Evolutionary conservation across 495 filamentous ascomycete species (phyloP), one percentile per base, ranked within the genome.

Genomic region (Podospora anserina): DNA sequence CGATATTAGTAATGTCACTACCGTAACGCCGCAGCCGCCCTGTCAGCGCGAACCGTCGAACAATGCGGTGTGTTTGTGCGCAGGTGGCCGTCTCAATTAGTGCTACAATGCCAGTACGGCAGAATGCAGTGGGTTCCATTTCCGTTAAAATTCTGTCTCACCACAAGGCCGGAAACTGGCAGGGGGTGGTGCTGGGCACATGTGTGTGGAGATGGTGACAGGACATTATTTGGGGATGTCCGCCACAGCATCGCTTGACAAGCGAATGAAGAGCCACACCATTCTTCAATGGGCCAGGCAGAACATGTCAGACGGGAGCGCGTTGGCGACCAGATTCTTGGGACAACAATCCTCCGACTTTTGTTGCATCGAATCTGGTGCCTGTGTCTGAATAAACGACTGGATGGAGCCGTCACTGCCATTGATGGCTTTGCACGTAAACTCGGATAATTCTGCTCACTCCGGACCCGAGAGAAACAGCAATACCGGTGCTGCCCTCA

Each of bases 151-250:
- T 60, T 28, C 63, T 69, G 68, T 75, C 39, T 64, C 67, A 68
- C 68, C 23, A 30, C 63, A 69, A 34, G 57, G 7, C 16, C 63
- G 30, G 66, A 39, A 67, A 53, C 61, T 63, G 66, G 68, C 66
- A 66, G 56, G 44, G 58, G 44, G 13, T 11, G 44, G 13, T 11
- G 39, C 15, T 20, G 13, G 60, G 49, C 49, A 5, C 60, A 34
- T 66, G 20, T 57, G 65, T 64, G 59, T 69, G 71, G 67, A 63
- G 49, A 27, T n/a, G 18, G 34, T 26, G 68, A 18, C 30, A 73
- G 72, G 75, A 75, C 68, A 75, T 76, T 70, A 62, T 30, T 75
- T 76, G 76, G 76, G 76, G 76, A 77, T 77, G 76, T 77, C 76
- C 76, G 76, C 64, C 44, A 60, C 28, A 13, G 20, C 64, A 63